Evolutionary conservation across 1,284 basidiomycete genomes (phyloP).

Genomic region (Heimioporus punctisporus): DNA sequence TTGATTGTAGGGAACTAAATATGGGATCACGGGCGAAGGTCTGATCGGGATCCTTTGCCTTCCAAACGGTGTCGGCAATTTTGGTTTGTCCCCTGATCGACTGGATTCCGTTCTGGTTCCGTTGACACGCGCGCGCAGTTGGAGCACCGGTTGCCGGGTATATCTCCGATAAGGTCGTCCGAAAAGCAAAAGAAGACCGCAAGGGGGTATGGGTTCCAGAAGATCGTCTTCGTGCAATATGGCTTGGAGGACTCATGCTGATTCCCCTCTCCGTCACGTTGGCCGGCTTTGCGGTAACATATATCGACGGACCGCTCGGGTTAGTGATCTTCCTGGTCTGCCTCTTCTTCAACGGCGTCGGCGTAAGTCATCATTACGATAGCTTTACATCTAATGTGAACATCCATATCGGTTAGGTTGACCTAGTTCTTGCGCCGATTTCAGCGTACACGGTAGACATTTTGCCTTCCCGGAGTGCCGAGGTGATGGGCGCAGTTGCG

Average conservation of each 20-base stretch:
- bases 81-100: constrained; percentile 39
- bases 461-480: constrained; percentile 59
- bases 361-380: constrained; percentile 37
- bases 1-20: constrained; percentile 50
- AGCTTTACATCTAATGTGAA: no score
- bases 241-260: constrained; percentile 47
- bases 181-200: constrained; percentile 46
- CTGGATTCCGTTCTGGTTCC: background rate
- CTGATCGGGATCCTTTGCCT: constrained; percentile 64
- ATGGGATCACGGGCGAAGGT: constrained; percentile 60
- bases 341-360: constrained; percentile 51
- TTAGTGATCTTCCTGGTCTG: constrained; percentile 43
- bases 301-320: constrained; percentile 41
- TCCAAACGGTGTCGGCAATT: constrained; percentile 61
- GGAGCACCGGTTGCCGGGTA: constrained; percentile 56
- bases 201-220: constrained; percentile 57
- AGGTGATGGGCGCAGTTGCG: constrained; percentile 49
- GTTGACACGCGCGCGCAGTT: constrained; percentile 32
- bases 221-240: constrained; percentile 57
- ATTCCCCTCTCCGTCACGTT: constrained; percentile 31
- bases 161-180: constrained; percentile 52
- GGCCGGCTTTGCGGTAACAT: constrained; percentile 28
- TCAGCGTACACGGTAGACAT: constrained; percentile 62
- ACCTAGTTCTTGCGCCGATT: constrained; percentile 48
- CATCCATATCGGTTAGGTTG: constrained; percentile 33